Base-by-base conservation (phyloP, 129 eudicot species). In the Escallonia herrerae region DNA sequence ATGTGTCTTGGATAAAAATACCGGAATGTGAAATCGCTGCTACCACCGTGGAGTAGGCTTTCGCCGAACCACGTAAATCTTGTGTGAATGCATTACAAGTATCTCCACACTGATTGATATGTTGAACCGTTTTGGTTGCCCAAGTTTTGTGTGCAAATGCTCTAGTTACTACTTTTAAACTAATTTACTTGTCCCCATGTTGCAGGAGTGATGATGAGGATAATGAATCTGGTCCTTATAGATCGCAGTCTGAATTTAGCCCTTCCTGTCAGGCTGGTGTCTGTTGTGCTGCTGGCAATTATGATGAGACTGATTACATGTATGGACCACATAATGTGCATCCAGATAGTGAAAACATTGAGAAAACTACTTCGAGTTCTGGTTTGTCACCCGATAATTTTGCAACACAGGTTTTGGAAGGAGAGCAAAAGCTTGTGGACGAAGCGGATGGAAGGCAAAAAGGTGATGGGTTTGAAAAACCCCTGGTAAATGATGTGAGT, bases 131-230 rank as follows among this genome's bases (percentile, higher is more conserved):
- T 22, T 22, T 22, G 8, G 15, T 54, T n/a, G 7, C 15, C 61
- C 3, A 22, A 56, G 8, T 55, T 5, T 22, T 56, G 33, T 60
- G 48, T 14, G 40, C 48, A 15, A 33, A 58, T n/a, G 4, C 33
- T 22, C 33, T 22, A 9, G 15, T 65, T 66, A 15, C 49, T 59
- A 14, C 3, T 5, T 33, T 4, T 60, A 40, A 43, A 37, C 38
- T 2, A 50, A 67, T 15, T 58, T 57, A 13, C 41, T 48, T 41
- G 3, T 62, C 47, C 39, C 4, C 40, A 66, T 33, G 58, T 71
- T 42, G 6, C 72, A 83, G 81, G 84, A 83, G 79, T 68, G 77
- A 72, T 75, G 84, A 83, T 5, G 88, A 83, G 53, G 88, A 79
- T 6, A 78, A 79, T 55, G 79, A 76, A 12, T 63, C 66, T 56